Evolutionary conservation across 202 grass and related monocot genomes (phyloP), one percentile per base, ranked within the genome.

Genomic region (Carex arenaria): DNA sequence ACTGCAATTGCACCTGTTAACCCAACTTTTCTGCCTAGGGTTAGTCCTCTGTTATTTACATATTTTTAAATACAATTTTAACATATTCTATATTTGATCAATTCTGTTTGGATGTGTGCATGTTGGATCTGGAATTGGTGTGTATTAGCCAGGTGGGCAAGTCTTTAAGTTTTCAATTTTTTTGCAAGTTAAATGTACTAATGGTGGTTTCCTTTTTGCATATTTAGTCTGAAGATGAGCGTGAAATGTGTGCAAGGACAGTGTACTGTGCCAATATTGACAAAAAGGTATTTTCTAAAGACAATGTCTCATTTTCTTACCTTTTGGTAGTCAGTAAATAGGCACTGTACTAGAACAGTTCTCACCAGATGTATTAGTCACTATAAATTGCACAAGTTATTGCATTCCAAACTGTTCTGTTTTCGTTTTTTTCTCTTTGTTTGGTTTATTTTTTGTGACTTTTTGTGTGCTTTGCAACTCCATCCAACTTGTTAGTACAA

Each of bases 241-340:
- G 95, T 53, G 95, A 97, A 78, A 97, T 97, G 92, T 97, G 95
- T 84, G 93, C 96, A 67, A 99, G 91, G 87, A 99, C 93, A 82
- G 91, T 99, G 78, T 99, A 99, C 82, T 99, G 96, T 87, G 94
- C 96, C 86, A 99, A 99, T 82, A 96, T 99, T 87, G 97, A 99
- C 87, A 99, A 94, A 90, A 99, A 99, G 97, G 97, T 99, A 66
- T 80, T 28, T 64, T 75, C 73, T 60, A 34, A 61, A 9, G 72
- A 80, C 79, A 80, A 61, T 40, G 18, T 62, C 22, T 67, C 3
- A 28, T 38, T 67, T 79, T 72, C 11, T 59, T 19, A 36, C 28
- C 51, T 60, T 78, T 19, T 19, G 31, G 60, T 78, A 38, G 53
- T 59, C 28, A 10, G 30, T 78, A 38, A 54, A 56, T 38, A 31